phyloP scores from a whole-genome alignment of 768 basidiomycete genomes.

The Macrolepiota fuliginosa region DNA sequence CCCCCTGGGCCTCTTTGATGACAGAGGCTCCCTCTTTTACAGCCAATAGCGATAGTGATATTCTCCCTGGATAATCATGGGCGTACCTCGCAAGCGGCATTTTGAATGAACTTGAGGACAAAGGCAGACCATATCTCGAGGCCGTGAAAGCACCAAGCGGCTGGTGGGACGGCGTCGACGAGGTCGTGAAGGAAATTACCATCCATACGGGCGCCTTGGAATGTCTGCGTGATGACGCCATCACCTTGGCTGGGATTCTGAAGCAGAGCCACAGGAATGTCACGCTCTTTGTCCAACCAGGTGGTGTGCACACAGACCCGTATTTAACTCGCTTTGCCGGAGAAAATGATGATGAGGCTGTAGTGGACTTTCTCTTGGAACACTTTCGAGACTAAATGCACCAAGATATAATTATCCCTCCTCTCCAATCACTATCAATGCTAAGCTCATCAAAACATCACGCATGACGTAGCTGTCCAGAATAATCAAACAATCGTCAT shows the following conservation, averaged over 20 bases:
- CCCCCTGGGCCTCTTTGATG: constrained; percentile 35
- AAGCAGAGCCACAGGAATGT: constrained; percentile 18
- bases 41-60: neutral
- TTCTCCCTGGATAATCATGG: neutral
- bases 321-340: constrained; percentile 24
- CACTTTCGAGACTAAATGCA: neutral
- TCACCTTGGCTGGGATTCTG: constrained; percentile 21
- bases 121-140: constrained; percentile 27
- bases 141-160: constrained; percentile 25
- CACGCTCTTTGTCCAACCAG: constrained; percentile 25
- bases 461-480: too few species aligned
- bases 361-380: constrained; percentile 16
- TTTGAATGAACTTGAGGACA: constrained; percentile 23
- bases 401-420: neutral
- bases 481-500: neutral
- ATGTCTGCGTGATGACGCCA: constrained; percentile 29
- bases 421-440: too few species aligned
- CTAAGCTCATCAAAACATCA: too few species aligned
- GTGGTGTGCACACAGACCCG: constrained; percentile 33
- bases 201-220: constrained; percentile 33
- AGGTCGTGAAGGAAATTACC: constrained; percentile 27
- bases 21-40: constrained; percentile 16
- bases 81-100: constrained; percentile 17
- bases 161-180: constrained; percentile 29
- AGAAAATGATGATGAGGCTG: constrained; percentile 17